Conservation (phyloP, 2,329 filamentous ascomycete genomes). For the Talaromyces piceae region DNA sequence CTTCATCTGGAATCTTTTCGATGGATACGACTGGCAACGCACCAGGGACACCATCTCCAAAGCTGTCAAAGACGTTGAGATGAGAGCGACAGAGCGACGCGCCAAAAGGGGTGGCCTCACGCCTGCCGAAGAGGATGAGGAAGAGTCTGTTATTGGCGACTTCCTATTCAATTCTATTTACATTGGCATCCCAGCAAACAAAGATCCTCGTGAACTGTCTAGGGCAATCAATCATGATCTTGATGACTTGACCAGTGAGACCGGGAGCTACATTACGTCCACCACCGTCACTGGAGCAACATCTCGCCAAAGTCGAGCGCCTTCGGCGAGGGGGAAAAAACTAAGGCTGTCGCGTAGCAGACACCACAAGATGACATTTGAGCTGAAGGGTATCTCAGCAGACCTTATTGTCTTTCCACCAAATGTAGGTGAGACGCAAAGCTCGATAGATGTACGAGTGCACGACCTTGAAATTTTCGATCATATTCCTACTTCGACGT, state of each 20-base stretch:
- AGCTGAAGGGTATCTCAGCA: slow-evolving; percentile 73
- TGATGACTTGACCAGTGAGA: slow-evolving; percentile 79
- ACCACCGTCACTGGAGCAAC: slow-evolving; percentile 44
- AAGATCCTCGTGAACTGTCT: slow-evolving; percentile 73
- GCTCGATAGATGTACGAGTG: slow-evolving; percentile 76
- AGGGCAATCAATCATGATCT: slow-evolving; percentile 81
- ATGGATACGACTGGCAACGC: slow-evolving; percentile 91
- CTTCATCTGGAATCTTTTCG: slow-evolving; percentile 94
- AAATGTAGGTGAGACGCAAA: slow-evolving; percentile 71
- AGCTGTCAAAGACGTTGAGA: slow-evolving; percentile 81
- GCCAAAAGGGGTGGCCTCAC: slow-evolving; percentile 51
- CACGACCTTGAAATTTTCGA: slow-evolving; percentile 85
- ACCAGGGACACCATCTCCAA: slow-evolving; percentile 82
- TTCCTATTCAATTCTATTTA: slow-evolving; percentile 99
- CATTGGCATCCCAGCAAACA: slow-evolving; percentile 81
- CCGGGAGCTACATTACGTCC: slow-evolving; percentile 77
- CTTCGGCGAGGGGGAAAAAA: slow-evolving; percentile 43
- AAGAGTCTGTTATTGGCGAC: slow-evolving; percentile 83
- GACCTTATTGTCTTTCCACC: slow-evolving; percentile 77
- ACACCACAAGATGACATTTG: slow-evolving; percentile 91
- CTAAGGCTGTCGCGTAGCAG: slow-evolving; percentile 77
- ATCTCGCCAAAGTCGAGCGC: slow-evolving; percentile 27
- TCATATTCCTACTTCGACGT: slow-evolving; percentile 88
- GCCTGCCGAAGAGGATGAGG: slow-evolving; percentile 49
- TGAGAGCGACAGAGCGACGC: slow-evolving; percentile 68